Conservation (phyloP, 208 protist species). For the Trypanosoma theileri region DNA sequence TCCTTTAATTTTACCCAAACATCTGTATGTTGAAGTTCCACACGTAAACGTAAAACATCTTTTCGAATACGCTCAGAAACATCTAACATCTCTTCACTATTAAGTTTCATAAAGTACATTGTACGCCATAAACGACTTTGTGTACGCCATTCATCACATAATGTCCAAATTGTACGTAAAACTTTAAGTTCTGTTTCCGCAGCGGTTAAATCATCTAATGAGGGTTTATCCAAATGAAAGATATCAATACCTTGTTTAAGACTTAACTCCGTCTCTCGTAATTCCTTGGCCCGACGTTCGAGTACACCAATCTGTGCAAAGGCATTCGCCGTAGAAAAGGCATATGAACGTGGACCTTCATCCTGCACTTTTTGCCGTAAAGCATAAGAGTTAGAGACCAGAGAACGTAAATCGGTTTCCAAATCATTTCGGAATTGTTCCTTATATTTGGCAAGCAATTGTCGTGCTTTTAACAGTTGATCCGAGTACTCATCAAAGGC, state of each 20-base stretch:
- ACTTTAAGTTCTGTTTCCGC: constrained; percentile 82
- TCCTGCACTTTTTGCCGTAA: constrained; percentile 84
- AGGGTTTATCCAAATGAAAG: constrained; percentile 93
- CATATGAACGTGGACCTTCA: constrained; percentile 78
- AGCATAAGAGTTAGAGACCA: constrained; percentile 78
- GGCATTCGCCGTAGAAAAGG: constrained; percentile 71
- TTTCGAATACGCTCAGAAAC: constrained; percentile 80
- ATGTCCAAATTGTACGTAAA: constrained; percentile 91
- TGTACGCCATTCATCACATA: constrained; percentile 92
- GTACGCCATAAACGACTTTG: constrained; percentile 86
- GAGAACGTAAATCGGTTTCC: constrained; percentile 86
- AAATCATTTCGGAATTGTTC: constrained; percentile 94
- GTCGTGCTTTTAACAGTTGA: constrained; percentile 73
- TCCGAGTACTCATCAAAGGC: constrained; percentile 90
- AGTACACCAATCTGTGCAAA: constrained; percentile 81
- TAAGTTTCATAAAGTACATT: constrained; percentile 89
- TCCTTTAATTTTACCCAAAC: constrained; percentile 94
- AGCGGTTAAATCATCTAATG: constrained; percentile 89
- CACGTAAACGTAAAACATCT: constrained; percentile 82
- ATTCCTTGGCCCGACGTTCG: constrained; percentile 58
- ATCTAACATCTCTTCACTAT: constrained; percentile 93
- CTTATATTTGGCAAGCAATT: constrained; percentile 93
- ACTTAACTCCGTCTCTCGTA: constrained; percentile 65
- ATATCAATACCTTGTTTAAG: constrained; percentile 95
- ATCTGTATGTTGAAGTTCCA: constrained; percentile 92